phyloP scores from a whole-genome alignment of 1,284 basidiomycete species.

The Puccinia triticina region DNA sequence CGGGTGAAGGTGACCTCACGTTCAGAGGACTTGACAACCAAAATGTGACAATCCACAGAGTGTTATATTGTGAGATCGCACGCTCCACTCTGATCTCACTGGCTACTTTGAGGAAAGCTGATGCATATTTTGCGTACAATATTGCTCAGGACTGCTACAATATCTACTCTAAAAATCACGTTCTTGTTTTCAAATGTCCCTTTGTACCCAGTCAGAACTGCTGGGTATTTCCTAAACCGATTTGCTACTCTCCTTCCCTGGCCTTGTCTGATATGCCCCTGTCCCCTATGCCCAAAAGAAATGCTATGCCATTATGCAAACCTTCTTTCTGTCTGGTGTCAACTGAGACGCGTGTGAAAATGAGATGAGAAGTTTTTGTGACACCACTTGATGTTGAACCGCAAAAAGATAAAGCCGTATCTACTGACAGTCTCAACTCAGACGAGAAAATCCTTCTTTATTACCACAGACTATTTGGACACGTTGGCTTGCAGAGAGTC shows the following conservation, averaged over 20 bases:
- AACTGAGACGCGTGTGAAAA: not conserved
- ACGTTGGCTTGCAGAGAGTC: not conserved
- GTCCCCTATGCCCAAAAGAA: not conserved
- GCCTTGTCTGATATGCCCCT: too few relatives aligned
- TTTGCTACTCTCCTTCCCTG: too few relatives aligned
- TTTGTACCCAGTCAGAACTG: not conserved
- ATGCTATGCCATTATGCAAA: not conserved
- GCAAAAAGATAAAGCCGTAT: too few relatives aligned
- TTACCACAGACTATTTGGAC: not conserved
- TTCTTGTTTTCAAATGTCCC: not conserved
- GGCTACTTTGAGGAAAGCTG: not conserved
- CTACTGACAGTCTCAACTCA: not conserved
- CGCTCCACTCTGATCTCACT: not conserved
- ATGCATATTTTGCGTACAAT: not conserved
- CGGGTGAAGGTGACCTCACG: not conserved
- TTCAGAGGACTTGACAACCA: not conserved
- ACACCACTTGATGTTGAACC: not conserved
- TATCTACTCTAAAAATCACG: not conserved
- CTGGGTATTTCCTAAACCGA: not conserved
- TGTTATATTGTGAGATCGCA: conserved; percentile 5
- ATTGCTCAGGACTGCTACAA: not conserved
- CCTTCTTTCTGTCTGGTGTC: not conserved
- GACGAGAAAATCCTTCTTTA: not conserved
- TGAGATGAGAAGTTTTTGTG: not conserved
- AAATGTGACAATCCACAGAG: not conserved